Percentiles rank a stretch among this genome's conserved stretches.
Conservation (phyloP, 345 rosid genomes). For the Populus euphratica region DNA sequence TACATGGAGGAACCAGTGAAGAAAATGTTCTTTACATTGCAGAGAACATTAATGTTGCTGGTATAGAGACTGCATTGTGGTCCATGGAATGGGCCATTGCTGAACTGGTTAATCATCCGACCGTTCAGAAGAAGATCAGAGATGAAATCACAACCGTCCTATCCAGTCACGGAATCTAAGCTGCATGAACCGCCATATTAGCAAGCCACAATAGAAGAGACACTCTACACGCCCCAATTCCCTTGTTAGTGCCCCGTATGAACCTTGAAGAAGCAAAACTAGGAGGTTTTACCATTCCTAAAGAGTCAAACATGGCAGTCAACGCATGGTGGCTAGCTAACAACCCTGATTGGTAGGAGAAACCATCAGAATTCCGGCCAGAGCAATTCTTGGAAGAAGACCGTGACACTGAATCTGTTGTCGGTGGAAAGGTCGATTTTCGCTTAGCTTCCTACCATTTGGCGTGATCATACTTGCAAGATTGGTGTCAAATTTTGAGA, state of each 20-base stretch:
- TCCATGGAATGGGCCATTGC: conserved; percentile 78
- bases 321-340: conserved; percentile 73
- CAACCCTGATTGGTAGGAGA: conserved; percentile 54
- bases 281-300: conserved; percentile 50
- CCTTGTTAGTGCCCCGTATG: conserved; percentile 62
- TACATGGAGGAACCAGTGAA: conserved; percentile 49
- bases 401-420: conserved; percentile 34
- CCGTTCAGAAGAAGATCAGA: conserved; percentile 43
- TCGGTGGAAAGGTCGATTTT: conserved; percentile 53
- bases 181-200: conserved; percentile 41
- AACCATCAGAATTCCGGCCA: conserved; percentile 49
- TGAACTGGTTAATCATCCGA: conserved; percentile 56
- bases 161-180: conserved; percentile 41
- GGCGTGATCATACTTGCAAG: conserved; percentile 54
- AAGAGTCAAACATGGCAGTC: conserved; percentile 56
- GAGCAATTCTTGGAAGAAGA: conserved; percentile 59
- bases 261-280: conserved; percentile 58
- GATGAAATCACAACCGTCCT: conserved; percentile 39
- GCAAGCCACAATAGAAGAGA: conserved; percentile 57
- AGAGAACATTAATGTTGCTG: conserved; percentile 70
- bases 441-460: conserved; percentile 55
- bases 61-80: conserved; percentile 64
- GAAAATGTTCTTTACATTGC: conserved; percentile 62
- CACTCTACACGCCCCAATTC: conserved; percentile 57
- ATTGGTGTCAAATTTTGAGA: conserved; percentile 44